These are phyloP conservation scores for Trichopus zeylanicus DNA, from an alignment of 116 monocot species.

Conservation along the genomic window DNA sequence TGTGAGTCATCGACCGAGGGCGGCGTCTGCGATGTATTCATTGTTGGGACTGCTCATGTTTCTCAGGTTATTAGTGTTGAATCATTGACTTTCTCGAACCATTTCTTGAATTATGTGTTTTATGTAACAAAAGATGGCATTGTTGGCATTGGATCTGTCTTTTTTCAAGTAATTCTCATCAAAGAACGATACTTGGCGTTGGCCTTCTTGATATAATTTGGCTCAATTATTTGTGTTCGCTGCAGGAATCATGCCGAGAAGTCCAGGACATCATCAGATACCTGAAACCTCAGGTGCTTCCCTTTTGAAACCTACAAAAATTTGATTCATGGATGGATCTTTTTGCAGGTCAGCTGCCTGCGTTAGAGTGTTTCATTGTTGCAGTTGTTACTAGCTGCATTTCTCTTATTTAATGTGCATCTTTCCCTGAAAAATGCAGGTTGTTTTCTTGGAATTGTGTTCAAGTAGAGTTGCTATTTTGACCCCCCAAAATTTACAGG, in stretches of 20 bases:
- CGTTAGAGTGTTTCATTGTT: conserved; percentile 8
- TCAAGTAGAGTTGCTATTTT: conserved; percentile 67
- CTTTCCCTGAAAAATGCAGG: conserved; percentile 22
- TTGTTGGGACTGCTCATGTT: conserved; percentile 90
- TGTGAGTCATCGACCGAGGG: conserved; percentile 67
- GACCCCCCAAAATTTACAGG: conserved; percentile 57
- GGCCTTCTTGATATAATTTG: not conserved
- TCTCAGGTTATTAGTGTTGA: conserved; percentile 45
- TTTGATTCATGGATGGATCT: conserved; percentile 24
- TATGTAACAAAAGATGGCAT: not conserved
- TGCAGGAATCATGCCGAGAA: conserved; percentile 86
- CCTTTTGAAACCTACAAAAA: conserved; percentile 21
- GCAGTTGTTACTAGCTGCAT: not conserved
- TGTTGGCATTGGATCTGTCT: too few species aligned
- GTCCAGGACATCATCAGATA: conserved; percentile 67
- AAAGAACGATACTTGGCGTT: too few species aligned
- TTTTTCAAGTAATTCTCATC: too few species aligned
- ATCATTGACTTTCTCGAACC: not conserved
- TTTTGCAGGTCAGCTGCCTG: conserved; percentile 38
- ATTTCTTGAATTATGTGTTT: not conserved
- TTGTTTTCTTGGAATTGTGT: conserved; percentile 93
- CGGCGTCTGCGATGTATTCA: conserved; percentile 69
- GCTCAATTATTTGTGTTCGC: conserved; percentile 2
- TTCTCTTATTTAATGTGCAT: not conserved
- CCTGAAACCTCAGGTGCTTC: conserved; percentile 96